Evolutionary conservation across 139 green algal genomes (phyloP).

Genomic region (Chlamydomonas schloesseri): DNA sequence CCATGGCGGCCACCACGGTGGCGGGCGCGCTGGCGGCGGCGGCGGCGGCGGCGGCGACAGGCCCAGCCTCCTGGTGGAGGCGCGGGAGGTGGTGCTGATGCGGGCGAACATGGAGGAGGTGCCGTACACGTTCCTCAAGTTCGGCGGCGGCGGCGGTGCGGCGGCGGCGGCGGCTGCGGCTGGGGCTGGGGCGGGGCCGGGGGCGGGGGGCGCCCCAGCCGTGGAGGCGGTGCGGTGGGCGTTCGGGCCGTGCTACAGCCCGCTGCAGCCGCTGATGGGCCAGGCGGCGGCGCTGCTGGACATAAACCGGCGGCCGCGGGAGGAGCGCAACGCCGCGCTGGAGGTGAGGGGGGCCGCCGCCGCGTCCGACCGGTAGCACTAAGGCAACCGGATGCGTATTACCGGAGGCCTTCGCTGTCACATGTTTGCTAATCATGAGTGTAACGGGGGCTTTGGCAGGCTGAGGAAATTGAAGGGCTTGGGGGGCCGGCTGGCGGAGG

Average conservation of each 20-base stretch:
- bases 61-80: constrained; percentile 8
- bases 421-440: too few relatives aligned
- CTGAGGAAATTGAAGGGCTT: too few relatives aligned
- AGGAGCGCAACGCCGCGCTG: constrained; percentile 64
- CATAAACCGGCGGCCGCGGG: constrained; percentile 61
- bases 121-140: constrained; percentile 72
- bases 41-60: background rate
- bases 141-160: background rate
- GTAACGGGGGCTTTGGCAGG: too few relatives aligned
- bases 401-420: too few relatives aligned
- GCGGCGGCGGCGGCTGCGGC: background rate
- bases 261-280: constrained; percentile 73
- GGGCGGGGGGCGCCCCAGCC: too few relatives aligned
- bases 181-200: background rate
- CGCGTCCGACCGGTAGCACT: background rate
- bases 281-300: constrained; percentile 77
- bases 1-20: background rate
- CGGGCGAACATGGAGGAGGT: constrained; percentile 78
- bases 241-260: constrained; percentile 79
- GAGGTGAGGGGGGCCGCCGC: constrained; percentile 45
- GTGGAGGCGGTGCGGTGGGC: constrained; percentile 57
- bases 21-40: background rate
- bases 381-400: too few relatives aligned
- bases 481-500: too few relatives aligned
- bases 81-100: constrained; percentile 69